These are phyloP conservation scores for Penicillium sp. DNA, from an alignment of 2,329 filamentous ascomycete genomes.

Conservation along the genomic window DNA sequence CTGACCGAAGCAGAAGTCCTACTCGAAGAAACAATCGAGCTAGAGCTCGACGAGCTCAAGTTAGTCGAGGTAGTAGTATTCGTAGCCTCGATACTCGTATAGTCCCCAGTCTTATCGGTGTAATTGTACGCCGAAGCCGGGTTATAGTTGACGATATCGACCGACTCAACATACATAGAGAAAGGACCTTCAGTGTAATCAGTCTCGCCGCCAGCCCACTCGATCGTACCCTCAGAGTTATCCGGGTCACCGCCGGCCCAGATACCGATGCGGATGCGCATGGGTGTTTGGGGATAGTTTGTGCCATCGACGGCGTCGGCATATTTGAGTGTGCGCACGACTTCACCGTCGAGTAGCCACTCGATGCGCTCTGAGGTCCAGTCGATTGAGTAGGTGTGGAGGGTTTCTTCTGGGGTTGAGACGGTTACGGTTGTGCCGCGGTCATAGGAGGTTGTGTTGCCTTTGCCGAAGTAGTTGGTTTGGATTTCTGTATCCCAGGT, in stretches of 20 bases:
- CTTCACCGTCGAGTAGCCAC: slow-evolving; percentile 63
- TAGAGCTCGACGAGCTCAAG: slow-evolving; percentile 25
- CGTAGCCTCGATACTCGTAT: slow-evolving; percentile 58
- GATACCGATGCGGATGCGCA: slow-evolving; percentile 67
- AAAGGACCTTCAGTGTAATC: slow-evolving; percentile 66
- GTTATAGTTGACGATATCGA: slow-evolving; percentile 56
- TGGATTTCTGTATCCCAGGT: slow-evolving; percentile 51
- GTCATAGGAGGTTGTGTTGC: slow-evolving; percentile 73
- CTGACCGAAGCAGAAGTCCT: background rate
- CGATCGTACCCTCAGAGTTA: slow-evolving; percentile 51
- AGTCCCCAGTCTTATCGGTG: slow-evolving; percentile 60
- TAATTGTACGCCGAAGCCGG: slow-evolving; percentile 65
- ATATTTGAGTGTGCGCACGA: slow-evolving; percentile 61
- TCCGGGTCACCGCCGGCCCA: slow-evolving; percentile 62
- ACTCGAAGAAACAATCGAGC: background rate
- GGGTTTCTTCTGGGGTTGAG: slow-evolving; percentile 53
- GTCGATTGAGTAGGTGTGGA: slow-evolving; percentile 55
- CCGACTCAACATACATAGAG: slow-evolving; percentile 69
- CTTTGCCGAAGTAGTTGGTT: slow-evolving; percentile 96
- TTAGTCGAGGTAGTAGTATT: slow-evolving; percentile 4
- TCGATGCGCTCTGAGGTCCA: slow-evolving; percentile 64
- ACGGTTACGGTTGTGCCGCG: slow-evolving; percentile 74
- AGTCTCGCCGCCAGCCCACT: slow-evolving; percentile 69
- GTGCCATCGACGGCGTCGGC: slow-evolving; percentile 58
- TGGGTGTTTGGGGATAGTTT: slow-evolving; percentile 70